Evolutionary conservation across 495 filamentous ascomycete species (phyloP).

Genomic region (Umbilicaria muhlenbergii): DNA sequence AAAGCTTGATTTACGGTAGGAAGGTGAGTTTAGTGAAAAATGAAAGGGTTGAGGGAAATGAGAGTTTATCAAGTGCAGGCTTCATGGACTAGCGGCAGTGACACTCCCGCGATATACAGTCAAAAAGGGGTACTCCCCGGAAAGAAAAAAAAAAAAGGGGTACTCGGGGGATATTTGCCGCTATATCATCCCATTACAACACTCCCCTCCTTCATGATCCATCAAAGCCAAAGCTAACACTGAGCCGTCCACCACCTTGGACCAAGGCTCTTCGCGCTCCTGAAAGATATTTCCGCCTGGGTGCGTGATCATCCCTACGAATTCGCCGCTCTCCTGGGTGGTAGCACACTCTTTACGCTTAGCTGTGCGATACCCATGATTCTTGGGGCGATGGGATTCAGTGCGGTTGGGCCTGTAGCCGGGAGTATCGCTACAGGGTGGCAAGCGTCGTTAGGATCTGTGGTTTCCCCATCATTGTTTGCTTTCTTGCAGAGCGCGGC

Average conservation of each 20-base stretch:
- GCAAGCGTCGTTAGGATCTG: constrained; percentile 7
- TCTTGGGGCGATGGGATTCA: constrained; percentile 1
- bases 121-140: too few relatives aligned
- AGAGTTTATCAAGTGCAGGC: too few relatives aligned
- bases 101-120: too few relatives aligned
- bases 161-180: too few relatives aligned
- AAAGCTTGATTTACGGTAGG: too few relatives aligned
- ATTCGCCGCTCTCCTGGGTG: neutral
- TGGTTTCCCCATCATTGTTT: constrained; percentile 2
- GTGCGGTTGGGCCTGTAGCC: constrained; percentile 1
- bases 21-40: too few relatives aligned
- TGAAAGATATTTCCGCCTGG: neutral
- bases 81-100: too few relatives aligned
- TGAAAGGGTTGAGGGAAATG: too few relatives aligned
- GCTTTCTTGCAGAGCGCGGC: constrained; percentile 7
- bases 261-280: neutral
- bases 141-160: too few relatives aligned
- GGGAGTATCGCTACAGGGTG: constrained; percentile 3
- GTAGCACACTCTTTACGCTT: neutral
- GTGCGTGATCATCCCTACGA: constrained; percentile 1
- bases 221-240: neutral
- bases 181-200: too few relatives aligned
- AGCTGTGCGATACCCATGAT: neutral
- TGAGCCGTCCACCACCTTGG: neutral
- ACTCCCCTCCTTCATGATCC: neutral